Base-by-base conservation (phyloP, 257 asterid species). In the Nyctanthes arbortristis region DNA sequence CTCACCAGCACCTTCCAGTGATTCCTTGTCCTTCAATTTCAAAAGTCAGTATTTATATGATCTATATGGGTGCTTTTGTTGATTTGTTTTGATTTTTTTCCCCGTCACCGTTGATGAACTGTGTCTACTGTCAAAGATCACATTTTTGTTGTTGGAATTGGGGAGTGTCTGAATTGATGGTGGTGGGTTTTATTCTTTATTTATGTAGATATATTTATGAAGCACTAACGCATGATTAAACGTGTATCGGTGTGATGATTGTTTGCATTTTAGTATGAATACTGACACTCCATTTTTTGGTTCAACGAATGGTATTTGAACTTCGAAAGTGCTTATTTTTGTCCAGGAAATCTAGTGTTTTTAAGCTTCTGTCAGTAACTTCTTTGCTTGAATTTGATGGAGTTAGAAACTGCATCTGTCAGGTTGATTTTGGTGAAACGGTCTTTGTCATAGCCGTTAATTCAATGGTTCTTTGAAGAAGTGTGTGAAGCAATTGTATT, bases 21-120 rank as follows among this genome's bases (percentile, higher is more conserved):
- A 83, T 73, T 47, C 89, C 6, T 72, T 89, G 35, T 80, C 97
- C 0, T 85, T 88, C 81, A 82, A 90, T 77, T 75, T 93, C 73
- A 93, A 87, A 87, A 84, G 98, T 92, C 60, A 62, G 81, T 32
- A 34, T 28, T 31, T 28, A 12, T 18, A 49, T 49, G 1, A 35
- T 35, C 11, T 35, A 1, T 35, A 6, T 22, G 5, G 30, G 57
- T 49, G 20, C 20, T 49, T 49, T 49, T 49, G 29, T 49, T n/a
- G 10, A 47, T 18, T 4, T 47, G 56, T 18, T 47, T n/a, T 47
- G 7, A 5, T 11, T 18, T 20, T 49, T 52, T 22, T 49, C 28
- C 28, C 29, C 8, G n/a, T n/a, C n/a, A 49, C 4, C 20, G 57
- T 20, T 8, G 29, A 18, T 52, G 59, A 52, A 10, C 59, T 52